phyloP scores from a whole-genome alignment of 2,329 filamentous ascomycete species.

The Lecanicillium sp. region DNA sequence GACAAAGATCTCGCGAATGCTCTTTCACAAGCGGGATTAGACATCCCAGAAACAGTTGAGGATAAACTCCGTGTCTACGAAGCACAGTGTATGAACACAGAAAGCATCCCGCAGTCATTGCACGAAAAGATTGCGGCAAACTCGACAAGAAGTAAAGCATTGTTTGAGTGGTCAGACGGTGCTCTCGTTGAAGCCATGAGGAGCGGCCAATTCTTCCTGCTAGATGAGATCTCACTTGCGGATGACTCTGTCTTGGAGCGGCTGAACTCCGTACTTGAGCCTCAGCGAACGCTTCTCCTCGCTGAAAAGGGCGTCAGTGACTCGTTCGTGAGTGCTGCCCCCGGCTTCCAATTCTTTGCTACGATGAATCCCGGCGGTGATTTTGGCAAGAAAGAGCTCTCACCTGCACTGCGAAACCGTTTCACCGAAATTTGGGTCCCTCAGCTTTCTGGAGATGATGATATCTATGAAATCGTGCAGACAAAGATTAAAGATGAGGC shows the following conservation, averaged over 20 bases:
- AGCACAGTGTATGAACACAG: slow-evolving; percentile 31
- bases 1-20: slow-evolving; percentile 47
- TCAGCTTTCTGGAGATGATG: slow-evolving; percentile 71
- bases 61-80: slow-evolving; percentile 50
- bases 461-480: slow-evolving; percentile 78
- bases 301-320: slow-evolving; percentile 89
- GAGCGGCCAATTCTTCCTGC: slow-evolving; percentile 77
- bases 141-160: slow-evolving; percentile 61
- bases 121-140: slow-evolving; percentile 37
- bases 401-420: slow-evolving; percentile 86
- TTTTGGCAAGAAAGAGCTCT: slow-evolving; percentile 96
- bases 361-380: slow-evolving; percentile 99
- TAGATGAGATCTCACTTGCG: slow-evolving; percentile 95
- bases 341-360: slow-evolving; percentile 90
- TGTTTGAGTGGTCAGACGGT: slow-evolving; percentile 96
- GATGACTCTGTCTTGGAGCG: slow-evolving; percentile 96
- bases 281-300: slow-evolving; percentile 74
- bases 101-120: slow-evolving; percentile 40
- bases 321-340: slow-evolving; percentile 64
- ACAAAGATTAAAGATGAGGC: slow-evolving; percentile 58
- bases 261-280: slow-evolving; percentile 92
- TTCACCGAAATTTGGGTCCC: slow-evolving; percentile 99
- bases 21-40: slow-evolving; percentile 31
- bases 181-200: slow-evolving; percentile 93
- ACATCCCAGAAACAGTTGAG: slow-evolving; percentile 37